Evolutionary conservation across 345 rosid genomes (phyloP).

Genomic region (Boechera stricta): DNA sequence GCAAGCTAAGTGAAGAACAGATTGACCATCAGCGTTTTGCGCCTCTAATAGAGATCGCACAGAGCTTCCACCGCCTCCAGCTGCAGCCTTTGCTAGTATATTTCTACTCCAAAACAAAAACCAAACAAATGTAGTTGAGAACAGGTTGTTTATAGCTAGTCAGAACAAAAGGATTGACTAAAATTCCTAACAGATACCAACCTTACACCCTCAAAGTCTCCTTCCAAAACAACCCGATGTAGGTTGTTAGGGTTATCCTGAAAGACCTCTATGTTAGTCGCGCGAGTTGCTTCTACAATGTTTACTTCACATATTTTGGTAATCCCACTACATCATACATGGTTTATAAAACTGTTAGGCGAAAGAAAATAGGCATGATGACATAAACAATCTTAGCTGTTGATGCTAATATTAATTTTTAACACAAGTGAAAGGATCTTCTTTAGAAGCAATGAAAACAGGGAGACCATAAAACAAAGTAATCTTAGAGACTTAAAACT

Average conservation of each 20-base stretch:
- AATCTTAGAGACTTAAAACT: constrained; percentile 23
- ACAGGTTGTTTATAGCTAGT: constrained; percentile 31
- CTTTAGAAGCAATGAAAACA: constrained; percentile 3
- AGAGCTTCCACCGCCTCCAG: constrained; percentile 56
- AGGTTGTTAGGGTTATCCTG: constrained; percentile 65
- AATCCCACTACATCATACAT: constrained; percentile 58
- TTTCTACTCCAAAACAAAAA: constrained; percentile 55
- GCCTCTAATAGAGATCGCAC: constrained; percentile 73
- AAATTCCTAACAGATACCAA: constrained; percentile 47
- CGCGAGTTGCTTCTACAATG: constrained; percentile 56
- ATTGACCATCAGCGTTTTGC: constrained; percentile 90
- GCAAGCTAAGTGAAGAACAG: constrained; percentile 96
- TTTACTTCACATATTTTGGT: constrained; percentile 58
- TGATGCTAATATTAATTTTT: not conserved
- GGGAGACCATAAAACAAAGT: constrained; percentile 15
- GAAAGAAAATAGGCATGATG: constrained; percentile 10
- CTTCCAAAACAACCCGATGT: constrained; percentile 78
- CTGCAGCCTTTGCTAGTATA: constrained; percentile 78
- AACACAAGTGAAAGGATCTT: constrained; percentile 15
- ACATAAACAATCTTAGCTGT: constrained; percentile 16
- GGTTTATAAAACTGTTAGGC: constrained; percentile 22
- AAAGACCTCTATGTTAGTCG: constrained; percentile 56
- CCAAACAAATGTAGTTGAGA: constrained; percentile 18
- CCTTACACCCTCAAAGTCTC: constrained; percentile 84
- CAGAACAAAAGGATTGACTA: constrained; percentile 25